A percentile compares a stretch with the other conserved stretches of the same genome.
These are phyloP conservation scores for Volutella citrinella DNA, from an alignment of 2,329 filamentous ascomycete genomes.

Conservation along the genomic window DNA sequence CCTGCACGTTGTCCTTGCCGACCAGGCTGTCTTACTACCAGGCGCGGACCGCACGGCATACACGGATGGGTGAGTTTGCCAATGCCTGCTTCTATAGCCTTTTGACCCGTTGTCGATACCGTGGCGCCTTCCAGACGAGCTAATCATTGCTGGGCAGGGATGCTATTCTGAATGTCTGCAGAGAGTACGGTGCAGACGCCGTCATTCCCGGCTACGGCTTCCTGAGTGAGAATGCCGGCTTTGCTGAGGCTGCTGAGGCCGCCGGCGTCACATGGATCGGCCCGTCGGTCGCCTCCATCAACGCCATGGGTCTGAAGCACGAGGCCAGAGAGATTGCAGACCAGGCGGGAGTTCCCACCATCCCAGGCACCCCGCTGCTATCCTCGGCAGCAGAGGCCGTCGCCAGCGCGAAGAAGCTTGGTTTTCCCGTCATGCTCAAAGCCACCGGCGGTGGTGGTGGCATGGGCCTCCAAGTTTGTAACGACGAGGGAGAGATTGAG, in stretches of 20 bases:
- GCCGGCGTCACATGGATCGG: constrained; percentile 58
- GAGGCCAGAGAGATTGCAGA: constrained; percentile 51
- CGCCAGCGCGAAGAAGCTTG: constrained; percentile 34
- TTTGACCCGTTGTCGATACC: background rate
- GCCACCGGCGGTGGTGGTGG: constrained; percentile 61
- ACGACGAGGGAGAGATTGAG: constrained; percentile 47
- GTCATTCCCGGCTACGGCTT: constrained; percentile 41
- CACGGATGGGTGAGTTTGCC: constrained; percentile 28
- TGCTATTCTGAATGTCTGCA: constrained; percentile 31
- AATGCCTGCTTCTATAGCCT: background rate
- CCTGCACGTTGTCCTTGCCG: constrained; percentile 38
- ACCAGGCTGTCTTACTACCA: constrained; percentile 48
- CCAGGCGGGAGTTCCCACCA: constrained; percentile 38
- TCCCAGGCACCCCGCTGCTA: constrained; percentile 34
- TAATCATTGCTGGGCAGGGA: no score
- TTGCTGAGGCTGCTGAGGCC: constrained; percentile 48
- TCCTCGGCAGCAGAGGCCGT: constrained; percentile 47
- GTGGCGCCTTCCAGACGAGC: no score
- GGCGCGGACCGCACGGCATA: constrained; percentile 32
- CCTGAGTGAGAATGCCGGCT: constrained; percentile 39
- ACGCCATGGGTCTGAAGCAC: constrained; percentile 51
- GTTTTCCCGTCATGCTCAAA: constrained; percentile 53
- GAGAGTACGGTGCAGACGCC: constrained; percentile 45
- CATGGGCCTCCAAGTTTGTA: constrained; percentile 60
- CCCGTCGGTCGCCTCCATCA: constrained; percentile 50